Conservation (phyloP, 2,329 filamentous ascomycete species). For the Sordariomycetes sp. region DNA sequence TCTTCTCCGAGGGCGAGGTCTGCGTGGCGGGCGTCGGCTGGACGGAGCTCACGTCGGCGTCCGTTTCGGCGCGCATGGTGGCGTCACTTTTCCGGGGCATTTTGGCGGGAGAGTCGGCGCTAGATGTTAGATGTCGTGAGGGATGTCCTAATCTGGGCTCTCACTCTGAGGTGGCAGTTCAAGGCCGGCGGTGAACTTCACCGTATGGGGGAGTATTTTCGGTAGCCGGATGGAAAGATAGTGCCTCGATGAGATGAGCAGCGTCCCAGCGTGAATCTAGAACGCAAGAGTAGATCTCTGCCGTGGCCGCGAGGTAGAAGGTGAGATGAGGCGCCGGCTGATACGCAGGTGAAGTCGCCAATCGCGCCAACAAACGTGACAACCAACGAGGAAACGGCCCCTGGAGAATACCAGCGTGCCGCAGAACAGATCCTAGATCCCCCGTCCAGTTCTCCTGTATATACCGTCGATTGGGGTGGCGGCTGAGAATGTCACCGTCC, state of each 20-base stretch:
- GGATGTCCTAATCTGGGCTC: neutral
- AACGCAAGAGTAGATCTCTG: too few species aligned
- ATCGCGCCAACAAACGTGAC: neutral
- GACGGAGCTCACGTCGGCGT: neutral
- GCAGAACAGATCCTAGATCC: neutral
- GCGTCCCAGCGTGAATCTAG: too few species aligned
- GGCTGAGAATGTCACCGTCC: too few species aligned
- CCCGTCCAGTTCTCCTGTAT: neutral
- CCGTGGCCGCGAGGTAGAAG: too few species aligned
- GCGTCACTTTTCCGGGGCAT: constrained; percentile 36
- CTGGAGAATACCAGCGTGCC: neutral
- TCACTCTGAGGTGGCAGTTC: neutral
- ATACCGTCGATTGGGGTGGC: too few species aligned
- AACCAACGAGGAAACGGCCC: neutral
- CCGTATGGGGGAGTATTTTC: too few species aligned
- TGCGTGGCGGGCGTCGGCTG: neutral
- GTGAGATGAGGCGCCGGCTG: too few species aligned
- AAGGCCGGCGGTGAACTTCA: too few species aligned
- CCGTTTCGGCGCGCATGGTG: neutral
- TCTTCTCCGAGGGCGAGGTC: constrained; percentile 11
- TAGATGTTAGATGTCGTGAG: neutral
- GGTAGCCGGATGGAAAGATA: too few species aligned
- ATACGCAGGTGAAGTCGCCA: neutral
- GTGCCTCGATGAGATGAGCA: too few species aligned
- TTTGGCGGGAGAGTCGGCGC: neutral